Percentiles rank a stretch among this genome's conserved stretches.
phyloP scores from a whole-genome alignment of 2,329 filamentous ascomycete species.

The Didymosphaeria variabile region DNA sequence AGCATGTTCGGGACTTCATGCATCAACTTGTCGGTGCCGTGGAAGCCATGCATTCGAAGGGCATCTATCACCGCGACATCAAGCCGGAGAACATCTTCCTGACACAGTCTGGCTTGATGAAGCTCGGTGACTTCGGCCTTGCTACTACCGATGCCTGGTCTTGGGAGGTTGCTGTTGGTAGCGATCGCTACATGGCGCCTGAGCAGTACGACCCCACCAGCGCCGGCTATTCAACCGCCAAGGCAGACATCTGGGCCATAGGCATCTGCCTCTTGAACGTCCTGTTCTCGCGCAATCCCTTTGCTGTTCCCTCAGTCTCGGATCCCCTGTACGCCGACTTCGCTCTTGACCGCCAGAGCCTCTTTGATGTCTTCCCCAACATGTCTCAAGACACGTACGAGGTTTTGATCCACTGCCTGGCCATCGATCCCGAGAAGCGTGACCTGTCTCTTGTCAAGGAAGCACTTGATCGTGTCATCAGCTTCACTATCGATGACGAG shows the following conservation, averaged over 20 bases:
- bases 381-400: slow-evolving; percentile 99
- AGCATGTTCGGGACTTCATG: slow-evolving; percentile 98
- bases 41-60: slow-evolving; percentile 87
- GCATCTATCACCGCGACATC: slow-evolving; percentile 96
- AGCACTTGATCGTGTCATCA: slow-evolving; percentile 80
- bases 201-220: slow-evolving; percentile 94
- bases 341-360: slow-evolving; percentile 88
- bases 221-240: slow-evolving; percentile 87
- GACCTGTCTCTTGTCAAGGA: slow-evolving; percentile 81
- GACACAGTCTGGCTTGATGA: slow-evolving; percentile 85
- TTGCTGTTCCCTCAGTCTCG: slow-evolving; percentile 87
- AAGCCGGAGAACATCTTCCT: slow-evolving; percentile 99
- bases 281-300: slow-evolving; percentile 95
- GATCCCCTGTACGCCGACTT: slow-evolving; percentile 95
- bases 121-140: slow-evolving; percentile 95
- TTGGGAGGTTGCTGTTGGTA: slow-evolving; percentile 91
- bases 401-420: slow-evolving; percentile 89
- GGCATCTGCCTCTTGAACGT: slow-evolving; percentile 97
- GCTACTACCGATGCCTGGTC: slow-evolving; percentile 91
- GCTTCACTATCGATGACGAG: slow-evolving; percentile 95
- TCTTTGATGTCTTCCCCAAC: slow-evolving; percentile 97
- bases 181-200: slow-evolving; percentile 98
- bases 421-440: slow-evolving; percentile 87
- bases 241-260: slow-evolving; percentile 96
- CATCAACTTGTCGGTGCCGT: slow-evolving; percentile 90